Evolutionary conservation across 176 grass and related monocot species (phyloP), one percentile per base, ranked within the genome.

Genomic region (Calamus simplicifolius): DNA sequence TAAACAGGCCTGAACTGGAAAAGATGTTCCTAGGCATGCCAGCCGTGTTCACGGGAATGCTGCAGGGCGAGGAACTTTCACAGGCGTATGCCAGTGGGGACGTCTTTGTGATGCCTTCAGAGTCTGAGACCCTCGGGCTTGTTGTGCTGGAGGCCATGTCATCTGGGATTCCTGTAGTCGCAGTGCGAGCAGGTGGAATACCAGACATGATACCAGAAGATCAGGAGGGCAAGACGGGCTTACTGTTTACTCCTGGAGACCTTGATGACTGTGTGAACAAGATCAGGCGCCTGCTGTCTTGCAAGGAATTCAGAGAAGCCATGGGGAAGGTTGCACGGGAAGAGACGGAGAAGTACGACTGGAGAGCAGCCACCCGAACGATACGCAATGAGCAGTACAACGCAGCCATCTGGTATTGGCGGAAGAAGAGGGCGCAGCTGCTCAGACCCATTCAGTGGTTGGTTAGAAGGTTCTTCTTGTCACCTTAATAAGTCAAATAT

Each of bases 121-220:
- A 98, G 18, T 98, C 94, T 5, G 94, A 98, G 68, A 98, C 94
- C 27, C 94, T 98, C 16, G 94, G 94, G 5, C 94, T 92, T 69
- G 94, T 98, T 62, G 94, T 98, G 49, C 71, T 92, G 51, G 94
- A 98, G 70, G 85, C 94, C 58, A 98, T 98, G 94, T 86, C 94
- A 15, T 98, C 94, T 26, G 84, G 87, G 19, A 78, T 89, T 15
- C 84, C 94, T 2, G 94, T 98, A 3, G 87, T 98, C 0, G 94
- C 94, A 26, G 88, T 81, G 50, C 84, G 88, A n/a, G 94, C 94
- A 7, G 94, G 94, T 61, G 94, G 94, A 6, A 66, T 92, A 77
- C 87, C 88, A 5, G 94, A 98, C 64, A 98, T 92, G 54, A 86
- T 98, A 69, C 85, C 88, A 17, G 73, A 77, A 52, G 85, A 95